Percentiles rank a stretch among this genome's conserved stretches.
These are phyloP conservation scores for Aspergillus sp. DNA, from an alignment of 2,329 filamentous ascomycete genomes.

Conservation along the genomic window DNA sequence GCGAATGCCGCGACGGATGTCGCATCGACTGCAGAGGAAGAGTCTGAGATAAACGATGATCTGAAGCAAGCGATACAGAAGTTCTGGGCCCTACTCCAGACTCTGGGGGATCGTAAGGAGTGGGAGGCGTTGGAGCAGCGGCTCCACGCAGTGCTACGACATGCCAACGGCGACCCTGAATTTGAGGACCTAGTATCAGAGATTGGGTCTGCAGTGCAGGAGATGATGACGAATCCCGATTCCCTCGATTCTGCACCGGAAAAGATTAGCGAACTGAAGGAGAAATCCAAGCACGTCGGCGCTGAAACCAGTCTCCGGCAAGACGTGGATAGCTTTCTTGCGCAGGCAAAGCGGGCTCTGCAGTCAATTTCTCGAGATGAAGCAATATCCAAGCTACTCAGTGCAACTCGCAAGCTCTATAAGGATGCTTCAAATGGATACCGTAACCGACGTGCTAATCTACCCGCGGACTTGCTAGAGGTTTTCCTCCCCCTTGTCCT, in stretches of 20 bases:
- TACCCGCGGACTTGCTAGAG: constrained; percentile 76
- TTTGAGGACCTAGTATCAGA: constrained; percentile 79
- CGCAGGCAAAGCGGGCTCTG: constrained; percentile 70
- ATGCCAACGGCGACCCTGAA: constrained; percentile 76
- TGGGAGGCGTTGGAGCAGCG: constrained; percentile 76
- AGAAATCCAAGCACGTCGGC: constrained; percentile 62
- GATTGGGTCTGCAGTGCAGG: constrained; percentile 74
- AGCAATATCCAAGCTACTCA: constrained; percentile 70
- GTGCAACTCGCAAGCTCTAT: constrained; percentile 70
- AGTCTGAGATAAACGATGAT: constrained; percentile 73
- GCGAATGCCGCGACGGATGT: constrained; percentile 73
- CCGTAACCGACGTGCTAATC: constrained; percentile 67
- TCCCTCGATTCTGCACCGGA: constrained; percentile 80
- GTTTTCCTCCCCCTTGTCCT: constrained; percentile 80
- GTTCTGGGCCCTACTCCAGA: constrained; percentile 79
- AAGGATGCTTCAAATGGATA: constrained; percentile 70
- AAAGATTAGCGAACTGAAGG: constrained; percentile 63
- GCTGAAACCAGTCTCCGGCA: constrained; percentile 70
- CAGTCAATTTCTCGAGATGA: constrained; percentile 71
- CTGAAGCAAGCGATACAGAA: constrained; percentile 76
- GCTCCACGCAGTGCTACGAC: constrained; percentile 72
- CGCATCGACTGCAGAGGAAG: constrained; percentile 67
- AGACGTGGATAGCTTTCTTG: constrained; percentile 73
- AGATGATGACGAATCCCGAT: constrained; percentile 80
- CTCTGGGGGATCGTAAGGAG: constrained; percentile 73